Conservation (phyloP, 352 stramenopile species). For the Globisporangium abappressorium region DNA sequence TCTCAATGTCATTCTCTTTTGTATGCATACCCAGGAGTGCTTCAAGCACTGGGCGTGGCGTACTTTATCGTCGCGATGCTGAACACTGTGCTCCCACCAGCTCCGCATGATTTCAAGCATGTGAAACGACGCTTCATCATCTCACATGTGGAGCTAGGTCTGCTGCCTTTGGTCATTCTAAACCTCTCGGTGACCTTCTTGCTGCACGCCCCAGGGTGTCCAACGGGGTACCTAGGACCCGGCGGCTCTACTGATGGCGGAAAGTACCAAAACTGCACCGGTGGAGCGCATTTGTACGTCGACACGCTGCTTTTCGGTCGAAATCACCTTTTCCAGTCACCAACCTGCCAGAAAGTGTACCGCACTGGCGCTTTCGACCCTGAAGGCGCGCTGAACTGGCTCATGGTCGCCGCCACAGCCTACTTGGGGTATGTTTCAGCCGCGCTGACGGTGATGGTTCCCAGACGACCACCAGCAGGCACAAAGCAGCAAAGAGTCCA, state of each 20-base stretch:
- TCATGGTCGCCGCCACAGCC: conserved; percentile 55
- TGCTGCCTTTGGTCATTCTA: conserved; percentile 31
- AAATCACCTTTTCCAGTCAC: conserved; percentile 58
- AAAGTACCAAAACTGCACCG: conserved; percentile 60
- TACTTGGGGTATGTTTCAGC: conserved; percentile 67
- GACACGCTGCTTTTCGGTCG: conserved; percentile 59
- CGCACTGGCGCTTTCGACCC: conserved; percentile 67
- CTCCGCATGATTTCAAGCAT: neutral
- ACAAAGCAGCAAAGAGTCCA: conserved; percentile 2
- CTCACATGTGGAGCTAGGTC: conserved; percentile 27
- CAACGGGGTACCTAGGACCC: conserved; percentile 69
- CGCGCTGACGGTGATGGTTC: conserved; percentile 22
- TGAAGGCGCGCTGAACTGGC: conserved; percentile 75
- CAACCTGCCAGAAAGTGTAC: conserved; percentile 59
- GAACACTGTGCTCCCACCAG: conserved; percentile 10
- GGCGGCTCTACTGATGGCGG: conserved; percentile 48
- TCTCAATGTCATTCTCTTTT: neutral
- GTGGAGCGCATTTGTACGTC: conserved; percentile 71
- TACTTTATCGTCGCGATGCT: conserved; percentile 36
- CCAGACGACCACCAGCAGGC: neutral
- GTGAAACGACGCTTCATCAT: conserved; percentile 6
- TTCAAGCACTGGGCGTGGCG: conserved; percentile 60
- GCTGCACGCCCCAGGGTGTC: conserved; percentile 60
- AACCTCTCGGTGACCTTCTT: conserved; percentile 59
- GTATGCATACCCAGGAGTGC: conserved; percentile 34